A percentile compares a stretch with the other conserved stretches of the same genome.
phyloP scores from a whole-genome alignment of 805 yeast species.

The Komagataella kurtzmanii region DNA sequence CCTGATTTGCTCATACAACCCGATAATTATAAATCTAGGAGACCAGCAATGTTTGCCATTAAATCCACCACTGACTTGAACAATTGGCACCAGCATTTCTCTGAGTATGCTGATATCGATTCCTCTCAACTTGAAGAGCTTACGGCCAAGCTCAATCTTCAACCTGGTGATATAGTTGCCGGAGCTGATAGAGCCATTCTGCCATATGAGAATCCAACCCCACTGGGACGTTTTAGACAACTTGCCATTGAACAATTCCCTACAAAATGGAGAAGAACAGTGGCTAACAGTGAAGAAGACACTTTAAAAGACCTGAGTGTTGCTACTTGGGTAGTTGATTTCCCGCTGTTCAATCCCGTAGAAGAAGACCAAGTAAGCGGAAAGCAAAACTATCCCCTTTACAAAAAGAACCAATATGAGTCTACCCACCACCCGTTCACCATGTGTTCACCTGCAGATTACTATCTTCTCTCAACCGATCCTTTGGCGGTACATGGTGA shows the following conservation, averaged over 20 bases:
- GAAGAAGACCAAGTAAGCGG: conserved; percentile 20
- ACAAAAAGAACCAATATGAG: conserved; percentile 30
- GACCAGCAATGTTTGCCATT: conserved; percentile 44
- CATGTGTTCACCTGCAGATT: conserved; percentile 69
- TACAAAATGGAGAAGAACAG: conserved; percentile 29
- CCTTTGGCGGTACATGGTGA: conserved; percentile 71
- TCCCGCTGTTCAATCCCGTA: conserved; percentile 80
- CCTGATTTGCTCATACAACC: conserved; percentile 18
- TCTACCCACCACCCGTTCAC: conserved; percentile 98
- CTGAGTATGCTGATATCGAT: conserved; percentile 14
- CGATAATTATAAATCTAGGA: conserved; percentile 37
- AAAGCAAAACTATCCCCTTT: conserved; percentile 41
- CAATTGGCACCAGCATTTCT: conserved; percentile 28
- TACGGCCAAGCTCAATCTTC: conserved; percentile 23
- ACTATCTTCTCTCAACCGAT: conserved; percentile 32
- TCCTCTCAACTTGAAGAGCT: conserved; percentile 15
- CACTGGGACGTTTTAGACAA: conserved; percentile 79
- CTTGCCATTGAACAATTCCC: conserved; percentile 48
- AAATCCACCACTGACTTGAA: conserved; percentile 22
- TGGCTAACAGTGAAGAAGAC: conserved; percentile 8
- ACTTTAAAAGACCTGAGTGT: conserved; percentile 28
- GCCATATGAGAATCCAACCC: conserved; percentile 90
- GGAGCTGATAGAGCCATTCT: conserved; percentile 57
- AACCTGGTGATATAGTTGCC: conserved; percentile 65
- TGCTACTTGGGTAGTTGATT: conserved; percentile 80